phyloP scores from a whole-genome alignment of 805 yeast species.

The Hanseniaspora taiwanica region DNA sequence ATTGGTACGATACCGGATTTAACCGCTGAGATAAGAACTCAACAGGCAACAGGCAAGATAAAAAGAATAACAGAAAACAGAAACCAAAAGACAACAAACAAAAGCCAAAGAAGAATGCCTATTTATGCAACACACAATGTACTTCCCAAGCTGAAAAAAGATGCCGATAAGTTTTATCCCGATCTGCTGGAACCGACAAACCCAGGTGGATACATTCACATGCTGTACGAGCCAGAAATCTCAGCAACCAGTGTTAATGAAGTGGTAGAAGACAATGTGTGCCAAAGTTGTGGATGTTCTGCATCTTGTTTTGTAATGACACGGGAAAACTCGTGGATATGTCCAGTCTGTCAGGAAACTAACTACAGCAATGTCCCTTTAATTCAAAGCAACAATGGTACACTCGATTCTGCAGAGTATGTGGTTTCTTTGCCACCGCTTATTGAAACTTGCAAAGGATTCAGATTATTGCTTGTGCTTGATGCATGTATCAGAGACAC shows the following conservation, averaged over 20 bases:
- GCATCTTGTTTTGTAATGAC: background rate
- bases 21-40: too few relatives aligned
- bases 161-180: background rate
- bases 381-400: too few relatives aligned
- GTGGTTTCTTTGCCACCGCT: too few relatives aligned
- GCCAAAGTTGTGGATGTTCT: background rate
- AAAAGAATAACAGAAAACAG: background rate
- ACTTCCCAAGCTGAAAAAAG: background rate
- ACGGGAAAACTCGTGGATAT: conserved; percentile 3
- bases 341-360: conserved; percentile 4
- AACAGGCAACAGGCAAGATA: too few relatives aligned
- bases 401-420: too few relatives aligned
- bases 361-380: too few relatives aligned
- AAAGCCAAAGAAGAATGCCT: background rate
- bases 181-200: background rate
- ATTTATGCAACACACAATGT: background rate
- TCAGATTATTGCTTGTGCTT: background rate
- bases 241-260: background rate
- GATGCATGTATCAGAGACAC: conserved; percentile 4
- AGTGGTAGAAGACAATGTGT: background rate
- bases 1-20: too few relatives aligned
- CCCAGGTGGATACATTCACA: conserved; percentile 4
- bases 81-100: background rate
- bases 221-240: background rate
- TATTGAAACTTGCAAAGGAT: too few relatives aligned